These are phyloP conservation scores for Linum usitatissimum DNA, from an alignment of 345 rosid genomes.

Conservation along the genomic window DNA sequence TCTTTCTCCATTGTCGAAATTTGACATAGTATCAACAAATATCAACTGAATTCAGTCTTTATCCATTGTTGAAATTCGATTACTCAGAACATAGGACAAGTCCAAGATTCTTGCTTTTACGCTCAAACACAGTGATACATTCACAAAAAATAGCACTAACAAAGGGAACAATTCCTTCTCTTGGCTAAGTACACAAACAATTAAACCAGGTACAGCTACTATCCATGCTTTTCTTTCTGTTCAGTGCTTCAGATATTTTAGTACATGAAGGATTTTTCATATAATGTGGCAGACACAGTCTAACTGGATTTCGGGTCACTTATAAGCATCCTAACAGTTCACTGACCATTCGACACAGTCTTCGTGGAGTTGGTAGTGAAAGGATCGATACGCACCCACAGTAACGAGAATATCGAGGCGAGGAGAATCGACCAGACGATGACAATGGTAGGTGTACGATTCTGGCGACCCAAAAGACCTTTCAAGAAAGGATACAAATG, in stretches of 20 bases:
- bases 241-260: constrained; percentile 10
- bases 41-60: too few relatives aligned
- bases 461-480: constrained; percentile 92
- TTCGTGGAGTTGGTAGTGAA: constrained; percentile 43
- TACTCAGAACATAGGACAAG: too few relatives aligned
- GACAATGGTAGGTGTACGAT: constrained; percentile 94
- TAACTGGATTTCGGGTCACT: too few relatives aligned
- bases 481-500: constrained; percentile 97
- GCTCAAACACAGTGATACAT: background rate
- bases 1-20: too few relatives aligned
- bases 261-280: constrained; percentile 8
- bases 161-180: background rate
- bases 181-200: background rate
- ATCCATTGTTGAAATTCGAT: too few relatives aligned
- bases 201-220: background rate
- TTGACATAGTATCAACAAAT: too few relatives aligned
- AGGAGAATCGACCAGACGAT: constrained; percentile 97
- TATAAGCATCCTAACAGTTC: constrained; percentile 29
- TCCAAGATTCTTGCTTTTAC: too few relatives aligned
- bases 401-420: constrained; percentile 95
- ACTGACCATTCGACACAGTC: constrained; percentile 50
- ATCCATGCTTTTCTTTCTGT: background rate
- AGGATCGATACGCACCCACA: constrained; percentile 96
- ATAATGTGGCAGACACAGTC: too few relatives aligned
- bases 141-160: background rate